Evolutionary conservation across 768 basidiomycete genomes (phyloP).

Genomic region (Boletus coccyginus): DNA sequence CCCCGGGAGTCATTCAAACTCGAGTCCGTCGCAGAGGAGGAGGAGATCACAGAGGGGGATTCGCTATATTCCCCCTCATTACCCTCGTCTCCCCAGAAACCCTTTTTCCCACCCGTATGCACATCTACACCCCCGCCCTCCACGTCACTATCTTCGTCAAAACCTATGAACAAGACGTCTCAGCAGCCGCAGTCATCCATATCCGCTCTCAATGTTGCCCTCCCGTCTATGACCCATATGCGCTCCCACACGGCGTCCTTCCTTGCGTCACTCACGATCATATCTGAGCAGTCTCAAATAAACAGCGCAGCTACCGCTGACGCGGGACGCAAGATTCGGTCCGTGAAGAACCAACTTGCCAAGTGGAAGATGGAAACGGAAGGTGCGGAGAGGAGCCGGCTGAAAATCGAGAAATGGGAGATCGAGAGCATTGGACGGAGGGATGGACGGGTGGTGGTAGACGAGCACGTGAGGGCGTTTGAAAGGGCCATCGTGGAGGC

Average conservation of each 20-base stretch:
- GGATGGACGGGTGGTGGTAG: constrained; percentile 71
- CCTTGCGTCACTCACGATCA: constrained; percentile 67
- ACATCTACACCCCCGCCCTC: constrained; percentile 50
- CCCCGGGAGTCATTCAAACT: constrained; percentile 30
- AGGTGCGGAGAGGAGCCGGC: constrained; percentile 76
- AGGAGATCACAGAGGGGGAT: constrained; percentile 38
- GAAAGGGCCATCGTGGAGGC: constrained; percentile 71
- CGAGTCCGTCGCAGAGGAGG: constrained; percentile 40
- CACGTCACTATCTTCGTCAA: constrained; percentile 38
- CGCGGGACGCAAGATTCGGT: constrained; percentile 82
- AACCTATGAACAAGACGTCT: constrained; percentile 17
- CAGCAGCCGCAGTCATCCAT: constrained; percentile 29
- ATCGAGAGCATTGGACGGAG: constrained; percentile 40
- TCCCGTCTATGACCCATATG: constrained; percentile 67
- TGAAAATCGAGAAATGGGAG: constrained; percentile 81
- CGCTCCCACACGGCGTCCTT: constrained; percentile 74
- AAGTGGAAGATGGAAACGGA: constrained; percentile 83
- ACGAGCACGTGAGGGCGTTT: constrained; percentile 76
- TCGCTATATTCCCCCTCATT: constrained; percentile 39
- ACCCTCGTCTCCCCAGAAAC: constrained; percentile 51
- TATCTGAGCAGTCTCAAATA: constrained; percentile 87
- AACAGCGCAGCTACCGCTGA: constrained; percentile 84
- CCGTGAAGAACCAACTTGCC: constrained; percentile 78
- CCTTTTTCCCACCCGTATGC: constrained; percentile 52
- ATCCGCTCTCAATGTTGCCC: constrained; percentile 32